Percentiles rank a stretch among this genome's conserved stretches.
Evolutionary conservation across 768 basidiomycete genomes (phyloP).

Genomic region (Mycena belliarum): DNA sequence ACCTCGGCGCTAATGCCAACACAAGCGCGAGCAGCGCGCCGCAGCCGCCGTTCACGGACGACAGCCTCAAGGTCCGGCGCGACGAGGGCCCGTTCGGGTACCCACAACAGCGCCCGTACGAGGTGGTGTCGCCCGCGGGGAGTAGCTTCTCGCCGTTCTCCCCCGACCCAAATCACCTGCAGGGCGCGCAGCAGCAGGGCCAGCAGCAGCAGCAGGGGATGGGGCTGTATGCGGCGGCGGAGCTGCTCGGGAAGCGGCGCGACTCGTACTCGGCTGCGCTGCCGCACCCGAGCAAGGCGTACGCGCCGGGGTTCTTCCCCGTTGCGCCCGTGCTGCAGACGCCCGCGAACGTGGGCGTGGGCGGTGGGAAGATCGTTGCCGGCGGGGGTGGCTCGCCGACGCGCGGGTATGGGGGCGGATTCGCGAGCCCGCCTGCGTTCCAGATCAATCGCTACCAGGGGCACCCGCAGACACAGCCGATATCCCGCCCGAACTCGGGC

Average conservation of each 20-base stretch:
- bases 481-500: conserved; percentile 57
- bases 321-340: conserved; percentile 38
- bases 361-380: conserved; percentile 40
- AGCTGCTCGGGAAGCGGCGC: conserved; percentile 31
- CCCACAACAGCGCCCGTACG: conserved; percentile 14
- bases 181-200: conserved; percentile 23
- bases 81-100: conserved; percentile 17
- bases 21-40: conserved; percentile 14
- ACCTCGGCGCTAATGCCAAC: not conserved
- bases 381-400: conserved; percentile 32
- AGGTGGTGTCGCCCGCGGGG: conserved; percentile 12
- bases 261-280: conserved; percentile 38
- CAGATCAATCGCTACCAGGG: conserved; percentile 42
- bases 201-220: conserved; percentile 3
- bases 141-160: conserved; percentile 73
- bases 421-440: conserved; percentile 41
- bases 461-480: conserved; percentile 42
- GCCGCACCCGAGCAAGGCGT: conserved; percentile 51
- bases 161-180: conserved; percentile 62
- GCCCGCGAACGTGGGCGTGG: conserved; percentile 23
- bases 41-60: conserved; percentile 34
- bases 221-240: conserved; percentile 14
- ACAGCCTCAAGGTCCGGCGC: conserved; percentile 17
- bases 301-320: conserved; percentile 50
- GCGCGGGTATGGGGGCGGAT: conserved; percentile 45